Conservation (phyloP, 169 alveolate genomes). For the Pseudocohnilembus persalinus region DNA sequence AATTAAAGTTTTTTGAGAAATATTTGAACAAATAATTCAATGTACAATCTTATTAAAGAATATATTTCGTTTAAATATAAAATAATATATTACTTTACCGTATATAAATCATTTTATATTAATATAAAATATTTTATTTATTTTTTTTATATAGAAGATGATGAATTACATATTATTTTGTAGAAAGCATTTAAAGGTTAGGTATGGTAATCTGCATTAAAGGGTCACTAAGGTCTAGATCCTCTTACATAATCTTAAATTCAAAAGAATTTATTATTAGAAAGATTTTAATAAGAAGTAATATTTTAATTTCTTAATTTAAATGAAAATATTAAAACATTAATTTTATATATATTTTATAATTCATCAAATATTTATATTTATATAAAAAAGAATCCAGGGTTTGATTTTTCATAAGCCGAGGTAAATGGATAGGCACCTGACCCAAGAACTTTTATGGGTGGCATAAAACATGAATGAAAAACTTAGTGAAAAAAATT, state of each 20-base stretch:
- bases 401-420: conserved; percentile 81
- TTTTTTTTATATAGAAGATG: conserved; percentile 56
- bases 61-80: no score
- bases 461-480: conserved; percentile 78
- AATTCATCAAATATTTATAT: no score
- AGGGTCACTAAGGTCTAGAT: conserved; percentile 60
- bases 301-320: not conserved
- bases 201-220: conserved; percentile 58
- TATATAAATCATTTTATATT: no score
- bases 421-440: conserved; percentile 84
- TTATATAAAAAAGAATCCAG: conserved; percentile 48
- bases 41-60: no score
- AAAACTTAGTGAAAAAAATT: not conserved
- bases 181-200: conserved; percentile 60
- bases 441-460: conserved; percentile 81
- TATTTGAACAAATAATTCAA: no score
- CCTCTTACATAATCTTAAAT: conserved; percentile 55
- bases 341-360: no score
- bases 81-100: no score
- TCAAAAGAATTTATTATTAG: conserved; percentile 55
- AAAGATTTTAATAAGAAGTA: conserved; percentile 61
- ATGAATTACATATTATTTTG: conserved; percentile 59
- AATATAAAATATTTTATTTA: not conserved
- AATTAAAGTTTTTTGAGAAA: no score
- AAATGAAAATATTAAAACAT: not conserved